A percentile compares a stretch with the other conserved stretches of the same genome.
phyloP scores from a whole-genome alignment of 164 flowering plant genomes.

The Saururus chinensis region DNA sequence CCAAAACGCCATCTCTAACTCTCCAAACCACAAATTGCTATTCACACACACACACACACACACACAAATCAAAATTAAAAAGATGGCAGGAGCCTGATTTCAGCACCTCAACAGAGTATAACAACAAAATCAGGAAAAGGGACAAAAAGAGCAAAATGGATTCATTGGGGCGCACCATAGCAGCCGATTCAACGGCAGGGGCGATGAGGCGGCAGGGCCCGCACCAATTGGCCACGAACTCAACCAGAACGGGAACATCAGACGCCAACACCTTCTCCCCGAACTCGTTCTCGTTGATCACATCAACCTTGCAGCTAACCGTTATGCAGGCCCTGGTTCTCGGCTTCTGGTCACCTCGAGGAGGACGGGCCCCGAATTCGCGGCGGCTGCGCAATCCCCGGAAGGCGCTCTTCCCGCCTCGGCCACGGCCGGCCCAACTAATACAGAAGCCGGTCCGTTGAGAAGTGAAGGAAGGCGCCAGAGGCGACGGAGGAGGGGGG shows the following conservation, averaged over 20 bases:
- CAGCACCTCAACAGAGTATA: too few species aligned
- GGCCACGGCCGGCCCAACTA: not conserved
- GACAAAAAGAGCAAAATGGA: too few species aligned
- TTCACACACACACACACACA: too few species aligned
- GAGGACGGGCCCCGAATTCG: not conserved
- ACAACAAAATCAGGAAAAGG: too few species aligned
- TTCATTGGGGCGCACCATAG: conserved; percentile 65
- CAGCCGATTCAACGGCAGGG: conserved; percentile 50
- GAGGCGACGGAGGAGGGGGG: conserved; percentile 5
- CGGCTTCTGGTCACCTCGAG: not conserved
- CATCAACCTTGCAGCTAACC: conserved; percentile 23
- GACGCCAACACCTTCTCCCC: conserved; percentile 44
- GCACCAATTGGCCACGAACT: conserved; percentile 83
- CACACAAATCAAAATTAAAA: too few species aligned
- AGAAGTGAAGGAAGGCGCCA: not conserved
- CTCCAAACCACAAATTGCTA: too few species aligned
- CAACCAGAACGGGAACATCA: conserved; percentile 69
- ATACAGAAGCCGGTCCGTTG: too few species aligned
- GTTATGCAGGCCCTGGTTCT: not conserved
- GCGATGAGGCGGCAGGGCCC: conserved; percentile 79
- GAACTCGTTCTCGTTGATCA: conserved; percentile 48
- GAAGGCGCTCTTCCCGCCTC: not conserved
- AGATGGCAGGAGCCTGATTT: too few species aligned
- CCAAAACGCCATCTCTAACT: too few species aligned
- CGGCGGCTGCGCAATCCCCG: not conserved